Evolutionary conservation across 2,329 filamentous ascomycete species (phyloP), one percentile per base, ranked within the genome.

Genomic region (Blastomyces gilchristii): DNA sequence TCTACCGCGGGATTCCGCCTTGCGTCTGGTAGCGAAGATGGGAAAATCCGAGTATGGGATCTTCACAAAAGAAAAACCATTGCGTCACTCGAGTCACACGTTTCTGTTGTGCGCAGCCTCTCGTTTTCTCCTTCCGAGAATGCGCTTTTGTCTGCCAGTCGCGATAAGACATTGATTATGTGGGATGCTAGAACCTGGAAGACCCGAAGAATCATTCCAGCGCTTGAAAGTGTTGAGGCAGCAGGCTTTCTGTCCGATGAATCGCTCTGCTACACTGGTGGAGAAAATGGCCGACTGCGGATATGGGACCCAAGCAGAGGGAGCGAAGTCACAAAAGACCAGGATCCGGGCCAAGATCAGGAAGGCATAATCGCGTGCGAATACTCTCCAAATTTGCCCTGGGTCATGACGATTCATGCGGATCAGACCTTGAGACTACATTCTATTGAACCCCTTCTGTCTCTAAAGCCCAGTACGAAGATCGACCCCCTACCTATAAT

Each of bases 101-200:
- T 96, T 28, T 97, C 94, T 11, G 90, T 97, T 68, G 90, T 99
- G n/a, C 87, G 91, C 68, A 87, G 86, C 61, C 75, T 99, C 59
- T 89, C 94, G 69, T 99, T 89, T 74, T 94, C 89, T 5, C 75
- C 85, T 0, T 78, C 86, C 62, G 85, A 91, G 70, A 86, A 93
- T 71, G 80, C 86, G 5, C 79, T 99, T 39, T 82, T 99, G 1
- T 94, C 91, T 5, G 91, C 86, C 25, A 89, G 91, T 72, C 85
- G 94, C 77, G 94, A 99, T 78, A 95, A 96, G 78, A 97, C 94
- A 0, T 84, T 94, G 62, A 94, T 94, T 66, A 83, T 95, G 75
- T 99, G 94, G 93, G 89, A 96, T 75, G 83, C 88, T 25, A 84
- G 80, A 67, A 91, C 87, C 28, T 99, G 94, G 91, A 93, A 92